These are phyloP conservation scores for Paracorniculantispora psalliotae DNA, from an alignment of 2,329 filamentous ascomycete species.

Conservation along the genomic window DNA sequence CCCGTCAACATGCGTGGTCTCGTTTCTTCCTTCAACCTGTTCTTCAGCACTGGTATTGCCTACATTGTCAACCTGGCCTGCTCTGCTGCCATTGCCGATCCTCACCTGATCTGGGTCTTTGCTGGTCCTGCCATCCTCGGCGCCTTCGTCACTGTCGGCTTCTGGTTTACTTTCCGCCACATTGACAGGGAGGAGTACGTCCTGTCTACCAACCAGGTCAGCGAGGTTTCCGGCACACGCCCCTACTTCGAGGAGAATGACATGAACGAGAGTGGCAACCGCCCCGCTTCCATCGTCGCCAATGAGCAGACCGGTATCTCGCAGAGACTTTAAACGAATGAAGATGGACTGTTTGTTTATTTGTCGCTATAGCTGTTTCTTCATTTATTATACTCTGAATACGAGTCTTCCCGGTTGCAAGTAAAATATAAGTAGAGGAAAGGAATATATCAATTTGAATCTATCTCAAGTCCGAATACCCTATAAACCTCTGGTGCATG, in stretches of 20 bases:
- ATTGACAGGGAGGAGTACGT: conserved; percentile 23
- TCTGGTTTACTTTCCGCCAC: conserved; percentile 24
- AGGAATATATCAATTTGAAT: conserved; percentile 8
- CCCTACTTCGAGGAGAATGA: conserved; percentile 12
- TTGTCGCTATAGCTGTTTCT: not conserved
- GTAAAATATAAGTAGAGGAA: not conserved
- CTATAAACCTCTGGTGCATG: not conserved
- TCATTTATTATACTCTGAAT: not conserved
- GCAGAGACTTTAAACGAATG: not conserved
- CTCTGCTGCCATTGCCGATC: conserved; percentile 43
- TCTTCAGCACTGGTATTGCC: conserved; percentile 41
- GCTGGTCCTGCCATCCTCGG: conserved; percentile 43
- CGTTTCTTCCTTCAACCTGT: conserved; percentile 45
- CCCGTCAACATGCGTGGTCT: conserved; percentile 48
- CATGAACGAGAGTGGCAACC: conserved; percentile 10
- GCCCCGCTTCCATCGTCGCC: conserved; percentile 5
- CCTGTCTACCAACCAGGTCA: conserved; percentile 20
- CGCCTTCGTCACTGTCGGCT: conserved; percentile 37
- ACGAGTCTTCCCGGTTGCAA: not conserved
- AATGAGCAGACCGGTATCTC: conserved; percentile 11
- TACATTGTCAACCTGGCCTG: conserved; percentile 41
- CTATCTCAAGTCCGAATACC: not conserved
- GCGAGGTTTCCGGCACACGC: conserved; percentile 18
- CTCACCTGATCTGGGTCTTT: conserved; percentile 46
- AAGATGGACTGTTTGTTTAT: not conserved